Conservation (phyloP, 371 early-diverging fungal genomes). For the Mortierella sp. region DNA sequence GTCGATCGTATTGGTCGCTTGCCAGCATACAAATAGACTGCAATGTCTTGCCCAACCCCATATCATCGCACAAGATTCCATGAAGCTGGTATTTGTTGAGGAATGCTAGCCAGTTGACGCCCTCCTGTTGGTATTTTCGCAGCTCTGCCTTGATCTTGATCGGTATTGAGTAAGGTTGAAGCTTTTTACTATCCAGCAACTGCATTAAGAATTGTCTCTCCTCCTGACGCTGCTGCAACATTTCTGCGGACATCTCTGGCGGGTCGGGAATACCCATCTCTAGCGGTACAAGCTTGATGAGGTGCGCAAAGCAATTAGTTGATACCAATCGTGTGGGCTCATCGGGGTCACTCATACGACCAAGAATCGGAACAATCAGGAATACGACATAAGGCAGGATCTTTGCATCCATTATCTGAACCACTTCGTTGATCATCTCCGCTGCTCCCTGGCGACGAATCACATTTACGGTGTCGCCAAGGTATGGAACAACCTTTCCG, state of each 20-base stretch:
- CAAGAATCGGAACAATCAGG: slow-evolving; percentile 95
- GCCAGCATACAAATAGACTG: slow-evolving; percentile 98
- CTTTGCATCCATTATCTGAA: slow-evolving; percentile 77
- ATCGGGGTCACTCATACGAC: slow-evolving; percentile 97
- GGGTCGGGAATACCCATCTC: slow-evolving; percentile 94
- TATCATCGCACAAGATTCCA: slow-evolving; percentile 99
- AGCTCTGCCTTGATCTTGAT: slow-evolving; percentile 93
- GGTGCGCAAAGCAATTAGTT: slow-evolving; percentile 93
- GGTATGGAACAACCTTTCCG: slow-evolving; percentile 79
- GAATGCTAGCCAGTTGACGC: slow-evolving; percentile 98
- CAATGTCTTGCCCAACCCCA: slow-evolving; percentile 99
- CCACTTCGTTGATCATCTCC: slow-evolving; percentile 79
- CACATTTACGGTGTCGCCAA: slow-evolving; percentile 79
- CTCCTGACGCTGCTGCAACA: slow-evolving; percentile 83
- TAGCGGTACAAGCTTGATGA: slow-evolving; percentile 95
- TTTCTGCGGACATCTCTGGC: slow-evolving; percentile 83
- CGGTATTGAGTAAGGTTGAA: slow-evolving; percentile 90
- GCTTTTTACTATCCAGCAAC: slow-evolving; percentile 88
- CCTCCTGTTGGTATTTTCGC: slow-evolving; percentile 97
- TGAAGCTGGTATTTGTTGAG: slow-evolving; percentile 95
- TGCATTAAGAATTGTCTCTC: slow-evolving; percentile 94
- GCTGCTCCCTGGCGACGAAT: slow-evolving; percentile 90
- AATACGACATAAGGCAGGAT: slow-evolving; percentile 96
- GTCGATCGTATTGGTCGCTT: slow-evolving; percentile 85
- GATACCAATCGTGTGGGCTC: slow-evolving; percentile 89